Percentiles rank a stretch among this genome's conserved stretches.
Conservation (phyloP, 495 filamentous ascomycete species). For the Aspergillus carlsbadensis region DNA sequence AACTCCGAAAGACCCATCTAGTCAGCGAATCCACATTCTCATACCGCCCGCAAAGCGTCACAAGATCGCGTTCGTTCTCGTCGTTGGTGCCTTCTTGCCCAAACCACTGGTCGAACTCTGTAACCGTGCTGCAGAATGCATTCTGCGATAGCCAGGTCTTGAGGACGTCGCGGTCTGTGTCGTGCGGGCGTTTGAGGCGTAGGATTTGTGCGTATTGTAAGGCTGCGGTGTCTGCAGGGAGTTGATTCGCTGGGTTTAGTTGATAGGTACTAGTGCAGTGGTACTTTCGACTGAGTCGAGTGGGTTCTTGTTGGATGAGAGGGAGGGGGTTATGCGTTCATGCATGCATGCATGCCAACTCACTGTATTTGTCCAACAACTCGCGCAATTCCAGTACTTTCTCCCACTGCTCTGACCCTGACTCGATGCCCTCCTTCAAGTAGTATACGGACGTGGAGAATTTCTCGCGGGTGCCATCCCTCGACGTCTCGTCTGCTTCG, state of each 20-base stretch:
- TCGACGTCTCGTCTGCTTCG: not conserved
- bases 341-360: not conserved
- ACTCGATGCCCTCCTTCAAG: not conserved
- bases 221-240: not conserved
- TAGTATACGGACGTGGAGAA: not conserved
- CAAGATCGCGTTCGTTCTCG: not conserved
- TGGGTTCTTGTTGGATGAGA: not conserved
- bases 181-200: slow-evolving; percentile 2
- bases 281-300: too few species aligned
- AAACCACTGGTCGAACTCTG: slow-evolving; percentile 1
- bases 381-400: not conserved
- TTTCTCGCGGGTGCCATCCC: not conserved
- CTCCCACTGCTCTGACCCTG: not conserved
- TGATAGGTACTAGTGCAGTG: too few species aligned
- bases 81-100: not conserved
- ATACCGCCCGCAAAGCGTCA: slow-evolving; percentile 1
- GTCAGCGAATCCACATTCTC: slow-evolving; percentile 5
- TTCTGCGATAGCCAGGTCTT: not conserved
- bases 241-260: too few species aligned
- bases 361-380: slow-evolving; percentile 11
- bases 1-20: not conserved
- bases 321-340: not conserved
- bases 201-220: not conserved
- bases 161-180: not conserved
- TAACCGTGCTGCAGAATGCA: not conserved